A percentile compares a stretch with the other conserved stretches of the same genome.
phyloP scores from a whole-genome alignment of 2,329 filamentous ascomycete genomes.

The Aspergillus sp. region DNA sequence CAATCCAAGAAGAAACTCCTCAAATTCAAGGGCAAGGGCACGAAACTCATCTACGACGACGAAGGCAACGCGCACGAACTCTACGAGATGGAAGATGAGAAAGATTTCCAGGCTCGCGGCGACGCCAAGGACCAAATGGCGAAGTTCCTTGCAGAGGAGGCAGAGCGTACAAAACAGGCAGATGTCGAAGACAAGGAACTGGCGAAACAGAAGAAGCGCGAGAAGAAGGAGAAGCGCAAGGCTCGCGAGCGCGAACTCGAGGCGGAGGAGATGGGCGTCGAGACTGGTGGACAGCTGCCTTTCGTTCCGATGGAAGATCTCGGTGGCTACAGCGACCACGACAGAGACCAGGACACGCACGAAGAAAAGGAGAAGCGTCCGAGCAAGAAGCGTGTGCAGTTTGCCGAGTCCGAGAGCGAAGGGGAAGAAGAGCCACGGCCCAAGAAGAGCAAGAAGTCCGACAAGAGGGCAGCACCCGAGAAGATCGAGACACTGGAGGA shows the following conservation, averaged over 20 bases:
- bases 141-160: conserved; percentile 71
- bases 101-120: conserved; percentile 68
- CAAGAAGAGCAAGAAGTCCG: conserved; percentile 21
- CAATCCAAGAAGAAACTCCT: conserved; percentile 90
- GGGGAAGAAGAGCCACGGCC: conserved; percentile 19
- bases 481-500: conserved; percentile 41
- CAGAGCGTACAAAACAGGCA: conserved; percentile 61
- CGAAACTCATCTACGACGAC: conserved; percentile 85
- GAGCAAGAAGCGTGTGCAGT: conserved; percentile 37
- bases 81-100: conserved; percentile 83
- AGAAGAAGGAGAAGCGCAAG: conserved; percentile 43
- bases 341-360: background rate
- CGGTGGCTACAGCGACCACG: conserved; percentile 7
- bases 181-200: conserved; percentile 78
- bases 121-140: conserved; percentile 67
- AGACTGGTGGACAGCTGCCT: conserved; percentile 9
- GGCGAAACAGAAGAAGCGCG: conserved; percentile 63
- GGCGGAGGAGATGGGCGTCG: conserved; percentile 18
- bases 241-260: conserved; percentile 32
- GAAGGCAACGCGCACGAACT: conserved; percentile 77
- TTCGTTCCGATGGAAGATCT: conserved; percentile 16
- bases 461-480: conserved; percentile 15
- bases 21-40: conserved; percentile 80
- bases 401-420: conserved; percentile 23
- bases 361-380: conserved; percentile 23